phyloP scores from a whole-genome alignment of 2,329 filamentous ascomycete species.

The Diplodia corticola region DNA sequence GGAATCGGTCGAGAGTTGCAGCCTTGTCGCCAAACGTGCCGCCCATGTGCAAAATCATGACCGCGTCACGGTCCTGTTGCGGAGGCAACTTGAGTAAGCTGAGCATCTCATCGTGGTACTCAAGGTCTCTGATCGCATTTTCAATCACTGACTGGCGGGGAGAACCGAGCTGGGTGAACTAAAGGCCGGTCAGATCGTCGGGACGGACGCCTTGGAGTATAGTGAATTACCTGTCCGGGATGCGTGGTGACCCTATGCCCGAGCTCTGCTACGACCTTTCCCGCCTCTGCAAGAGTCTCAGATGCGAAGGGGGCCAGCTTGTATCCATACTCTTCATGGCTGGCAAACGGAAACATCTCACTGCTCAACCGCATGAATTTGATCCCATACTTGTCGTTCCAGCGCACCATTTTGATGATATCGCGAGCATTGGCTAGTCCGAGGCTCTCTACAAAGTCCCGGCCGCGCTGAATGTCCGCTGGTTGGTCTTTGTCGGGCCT shows the following conservation, averaged over 20 bases:
- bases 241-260: constrained; percentile 88
- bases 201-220: constrained; percentile 18
- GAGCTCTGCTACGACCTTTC: constrained; percentile 72
- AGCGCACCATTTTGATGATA: constrained; percentile 79
- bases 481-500: constrained; percentile 73
- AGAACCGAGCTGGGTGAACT: constrained; percentile 89
- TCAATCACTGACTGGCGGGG: constrained; percentile 75
- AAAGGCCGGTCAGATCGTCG: not conserved
- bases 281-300: constrained; percentile 72
- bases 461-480: constrained; percentile 65
- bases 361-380: constrained; percentile 90
- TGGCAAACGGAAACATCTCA: constrained; percentile 97
- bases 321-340: constrained; percentile 84
- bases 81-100: constrained; percentile 72
- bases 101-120: constrained; percentile 86
- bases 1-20: constrained; percentile 76
- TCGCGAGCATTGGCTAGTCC: constrained; percentile 82
- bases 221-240: constrained; percentile 67
- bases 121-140: constrained; percentile 76
- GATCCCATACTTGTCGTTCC: constrained; percentile 91
- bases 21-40: constrained; percentile 85
- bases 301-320: constrained; percentile 80
- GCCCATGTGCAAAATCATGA: constrained; percentile 95
- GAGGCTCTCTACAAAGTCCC: constrained; percentile 71
- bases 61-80: constrained; percentile 78